Conservation (phyloP, 495 filamentous ascomycete species). For the Elasticomyces elasticus region DNA sequence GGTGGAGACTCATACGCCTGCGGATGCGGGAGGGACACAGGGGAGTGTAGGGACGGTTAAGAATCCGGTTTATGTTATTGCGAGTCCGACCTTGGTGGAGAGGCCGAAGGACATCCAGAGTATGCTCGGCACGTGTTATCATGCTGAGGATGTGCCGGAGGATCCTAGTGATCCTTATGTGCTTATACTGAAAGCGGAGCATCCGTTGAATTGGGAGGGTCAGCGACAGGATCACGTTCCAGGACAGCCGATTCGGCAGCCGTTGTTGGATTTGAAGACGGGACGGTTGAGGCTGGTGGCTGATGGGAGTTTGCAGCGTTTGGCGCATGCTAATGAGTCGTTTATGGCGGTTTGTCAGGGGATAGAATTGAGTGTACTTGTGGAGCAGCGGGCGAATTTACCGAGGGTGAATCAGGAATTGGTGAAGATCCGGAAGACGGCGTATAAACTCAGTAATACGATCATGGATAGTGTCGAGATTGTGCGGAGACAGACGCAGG, state of each 20-base stretch:
- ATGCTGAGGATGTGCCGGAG: constrained; percentile 58
- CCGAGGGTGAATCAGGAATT: constrained; percentile 83
- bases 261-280: constrained; percentile 72
- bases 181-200: constrained; percentile 73
- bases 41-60: not conserved
- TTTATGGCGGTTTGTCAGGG: constrained; percentile 46
- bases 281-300: constrained; percentile 84
- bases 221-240: constrained; percentile 41
- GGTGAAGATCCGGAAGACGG: constrained; percentile 90
- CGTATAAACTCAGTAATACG: constrained; percentile 93
- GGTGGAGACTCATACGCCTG: constrained; percentile 46
- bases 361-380: constrained; percentile 72
- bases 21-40: constrained; percentile 30
- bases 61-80: constrained; percentile 66
- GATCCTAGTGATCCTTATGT: constrained; percentile 71
- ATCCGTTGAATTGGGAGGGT: constrained; percentile 72
- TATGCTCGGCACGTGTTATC: constrained; percentile 79
- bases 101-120: constrained; percentile 70
- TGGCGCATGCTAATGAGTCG: constrained; percentile 64
- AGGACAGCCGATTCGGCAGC: constrained; percentile 58
- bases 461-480: constrained; percentile 98
- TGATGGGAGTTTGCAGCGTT: constrained; percentile 69
- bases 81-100: constrained; percentile 65
- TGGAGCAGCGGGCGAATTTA: constrained; percentile 87
- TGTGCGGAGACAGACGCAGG: constrained; percentile 73